Conservation (phyloP, 306 rosid species). For the Lotus japonicus region DNA sequence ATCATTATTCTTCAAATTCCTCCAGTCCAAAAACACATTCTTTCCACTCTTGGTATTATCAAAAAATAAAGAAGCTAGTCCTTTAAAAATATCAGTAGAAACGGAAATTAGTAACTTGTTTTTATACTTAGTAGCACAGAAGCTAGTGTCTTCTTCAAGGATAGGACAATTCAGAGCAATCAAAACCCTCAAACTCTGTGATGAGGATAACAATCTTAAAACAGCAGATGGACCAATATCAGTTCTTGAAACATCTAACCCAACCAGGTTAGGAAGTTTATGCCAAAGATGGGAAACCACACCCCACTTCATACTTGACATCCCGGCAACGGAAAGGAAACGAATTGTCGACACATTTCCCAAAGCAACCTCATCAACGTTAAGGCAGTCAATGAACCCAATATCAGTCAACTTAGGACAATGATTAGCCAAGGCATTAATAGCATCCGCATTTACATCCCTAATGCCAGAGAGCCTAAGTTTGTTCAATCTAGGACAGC, state of each 20-base stretch:
- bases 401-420: constrained; percentile 73
- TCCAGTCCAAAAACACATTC: constrained; percentile 88
- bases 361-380: constrained; percentile 76
- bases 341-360: constrained; percentile 69
- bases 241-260: constrained; percentile 93
- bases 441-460: constrained; percentile 82
- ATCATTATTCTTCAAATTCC: constrained; percentile 47
- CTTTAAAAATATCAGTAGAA: constrained; percentile 76
- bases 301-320: constrained; percentile 83
- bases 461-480: constrained; percentile 85
- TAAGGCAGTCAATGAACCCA: constrained; percentile 91
- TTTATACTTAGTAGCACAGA: constrained; percentile 59
- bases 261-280: constrained; percentile 74
- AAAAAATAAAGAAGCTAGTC: constrained; percentile 67
- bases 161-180: constrained; percentile 88
- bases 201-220: constrained; percentile 63
- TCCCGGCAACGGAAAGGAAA: constrained; percentile 91
- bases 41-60: constrained; percentile 56
- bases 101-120: constrained; percentile 73
- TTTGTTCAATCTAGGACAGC: constrained; percentile 70
- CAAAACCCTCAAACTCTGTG: constrained; percentile 69
- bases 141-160: constrained; percentile 72
- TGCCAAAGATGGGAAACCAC: constrained; percentile 85
- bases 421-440: constrained; percentile 66
- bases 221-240: constrained; percentile 78